phyloP scores from a whole-genome alignment of 768 basidiomycete genomes.

The Butyriboletus loyo region DNA sequence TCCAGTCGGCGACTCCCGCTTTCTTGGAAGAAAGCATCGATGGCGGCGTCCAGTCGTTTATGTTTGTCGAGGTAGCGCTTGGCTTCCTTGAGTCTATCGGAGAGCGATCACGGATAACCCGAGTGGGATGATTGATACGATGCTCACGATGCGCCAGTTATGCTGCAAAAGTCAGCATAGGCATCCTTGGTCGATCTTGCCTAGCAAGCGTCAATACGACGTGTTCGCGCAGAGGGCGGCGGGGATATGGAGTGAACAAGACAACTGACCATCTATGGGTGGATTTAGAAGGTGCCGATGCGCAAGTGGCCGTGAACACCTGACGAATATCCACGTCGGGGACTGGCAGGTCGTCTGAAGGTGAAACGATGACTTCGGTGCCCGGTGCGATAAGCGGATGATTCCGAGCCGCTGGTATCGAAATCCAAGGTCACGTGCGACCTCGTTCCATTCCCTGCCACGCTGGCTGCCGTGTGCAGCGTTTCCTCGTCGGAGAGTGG shows the following conservation, averaged over 20 bases:
- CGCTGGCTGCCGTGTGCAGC: background rate
- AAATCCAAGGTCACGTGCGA: constrained; percentile 23
- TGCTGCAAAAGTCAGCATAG: constrained; percentile 55
- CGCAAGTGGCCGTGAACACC: background rate
- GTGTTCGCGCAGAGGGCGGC: background rate
- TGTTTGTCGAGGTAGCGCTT: constrained; percentile 66
- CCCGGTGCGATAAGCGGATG: constrained; percentile 17
- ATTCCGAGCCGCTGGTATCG: constrained; percentile 18
- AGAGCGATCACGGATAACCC: constrained; percentile 1
- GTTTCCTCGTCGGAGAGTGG: background rate
- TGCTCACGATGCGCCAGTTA: constrained; percentile 73
- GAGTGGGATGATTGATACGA: background rate
- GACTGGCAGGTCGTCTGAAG: background rate
- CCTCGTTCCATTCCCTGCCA: background rate
- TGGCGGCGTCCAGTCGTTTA: constrained; percentile 66
- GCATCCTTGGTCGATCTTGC: constrained; percentile 38
- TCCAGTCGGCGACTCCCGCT: constrained; percentile 5
- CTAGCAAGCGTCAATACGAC: constrained; percentile 8
- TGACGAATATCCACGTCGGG: background rate
- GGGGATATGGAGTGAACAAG: too few species aligned
- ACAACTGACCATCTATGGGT: constrained; percentile 25
- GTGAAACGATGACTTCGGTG: background rate
- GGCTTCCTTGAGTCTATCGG: constrained; percentile 48
- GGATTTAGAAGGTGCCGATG: background rate
- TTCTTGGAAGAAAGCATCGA: constrained; percentile 71